Base-by-base conservation (phyloP, 78 protist species). In the Isochrysis galbana region DNA sequence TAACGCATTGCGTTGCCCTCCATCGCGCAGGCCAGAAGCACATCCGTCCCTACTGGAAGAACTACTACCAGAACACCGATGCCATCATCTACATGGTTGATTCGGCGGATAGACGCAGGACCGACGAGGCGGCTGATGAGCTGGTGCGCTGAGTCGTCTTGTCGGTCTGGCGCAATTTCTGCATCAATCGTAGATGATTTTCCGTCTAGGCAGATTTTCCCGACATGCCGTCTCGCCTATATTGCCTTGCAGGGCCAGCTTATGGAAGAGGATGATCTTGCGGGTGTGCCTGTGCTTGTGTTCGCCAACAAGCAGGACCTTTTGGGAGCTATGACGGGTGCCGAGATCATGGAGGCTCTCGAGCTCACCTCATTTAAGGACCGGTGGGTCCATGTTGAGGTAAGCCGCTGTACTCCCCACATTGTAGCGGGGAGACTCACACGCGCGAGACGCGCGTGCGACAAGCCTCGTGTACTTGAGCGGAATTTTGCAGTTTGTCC, bases 41-140 rank as follows among this genome's bases (percentile, higher is more conserved):
- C 72, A 96, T 97, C 84, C 96, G 98, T 0, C 95, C 96, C 3
- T 96, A 95, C 96, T 97, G 98, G 98, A n/a, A 91, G 51, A 94
- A 96, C 78, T 97, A 97, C 93, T 96, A 89, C 72, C 94, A 95
- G 11, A 48, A 87, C 72, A 96, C 97, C n/a, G 96, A 96, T 61
- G 91, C 91, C 29, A 61, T 94, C 54, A 39, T 94, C 42, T 96
- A 90, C 86, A 95, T 96, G 69, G 70, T 96, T 36, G 97, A 96
- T 47, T 61, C 93, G 5, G 92, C 95, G 0, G 97, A 94, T 51
- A 3, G 34, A 0, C 1, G 67, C 34, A 82, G 97, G 11, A 74
- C 93, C 23, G 96, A 95, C n/a, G 96, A 94, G 94, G 44, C 95
- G 2, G 92, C 94, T 5, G 89, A 70, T 2, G 97, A 93, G 94